phyloP scores from a whole-genome alignment of 257 asterid genomes.

The Eucommia ulmoides region DNA sequence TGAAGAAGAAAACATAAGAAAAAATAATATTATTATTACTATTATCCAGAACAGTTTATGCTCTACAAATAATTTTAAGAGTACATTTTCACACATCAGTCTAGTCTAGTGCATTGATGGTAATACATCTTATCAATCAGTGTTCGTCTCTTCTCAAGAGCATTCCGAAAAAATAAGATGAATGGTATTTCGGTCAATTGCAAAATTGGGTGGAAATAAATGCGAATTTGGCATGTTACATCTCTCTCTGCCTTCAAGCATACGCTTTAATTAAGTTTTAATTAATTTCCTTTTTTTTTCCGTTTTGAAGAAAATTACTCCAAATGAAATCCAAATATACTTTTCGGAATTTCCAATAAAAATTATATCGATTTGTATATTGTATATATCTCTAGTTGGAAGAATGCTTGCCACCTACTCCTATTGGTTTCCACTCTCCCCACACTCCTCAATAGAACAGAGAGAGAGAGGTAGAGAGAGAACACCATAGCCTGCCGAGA shows the following conservation, averaged over 20 bases:
- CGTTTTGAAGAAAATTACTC: conserved; percentile 34
- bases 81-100: too few relatives aligned
- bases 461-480: conserved; percentile 5
- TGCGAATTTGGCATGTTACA: conserved; percentile 75
- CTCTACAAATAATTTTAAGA: too few relatives aligned
- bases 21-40: too few relatives aligned
- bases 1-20: background rate
- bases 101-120: too few relatives aligned
- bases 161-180: too few relatives aligned
- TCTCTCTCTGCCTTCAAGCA: conserved; percentile 17
- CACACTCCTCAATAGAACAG: conserved; percentile 18
- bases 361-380: conserved; percentile 7
- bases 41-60: too few relatives aligned
- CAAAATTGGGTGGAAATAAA: conserved; percentile 27
- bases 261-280: conserved; percentile 18
- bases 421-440: conserved; percentile 47
- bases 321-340: conserved; percentile 18
- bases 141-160: too few relatives aligned
- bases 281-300: conserved; percentile 49
- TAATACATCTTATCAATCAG: background rate
- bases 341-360: conserved; percentile 5
- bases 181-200: conserved; percentile 24
- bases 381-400: conserved; percentile 40
- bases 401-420: conserved; percentile 88
- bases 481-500: too few relatives aligned